These are phyloP conservation scores for Willaertia magna DNA, from an alignment of 208 protist species.

Conservation along the genomic window DNA sequence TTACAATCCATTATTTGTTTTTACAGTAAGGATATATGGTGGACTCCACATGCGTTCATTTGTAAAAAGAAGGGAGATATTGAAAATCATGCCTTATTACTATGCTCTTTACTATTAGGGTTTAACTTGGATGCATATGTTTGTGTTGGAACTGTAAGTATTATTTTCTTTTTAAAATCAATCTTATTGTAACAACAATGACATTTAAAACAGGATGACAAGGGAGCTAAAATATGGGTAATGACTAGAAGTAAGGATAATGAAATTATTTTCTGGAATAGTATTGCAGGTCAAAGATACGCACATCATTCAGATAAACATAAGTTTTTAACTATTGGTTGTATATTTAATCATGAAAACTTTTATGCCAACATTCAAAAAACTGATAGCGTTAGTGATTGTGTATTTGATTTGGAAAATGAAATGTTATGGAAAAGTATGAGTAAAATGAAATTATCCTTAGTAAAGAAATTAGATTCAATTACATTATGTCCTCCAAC, in stretches of 20 bases:
- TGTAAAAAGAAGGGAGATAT: slow-evolving; percentile 56
- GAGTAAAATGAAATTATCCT: slow-evolving; percentile 64
- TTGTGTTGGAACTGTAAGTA: slow-evolving; percentile 46
- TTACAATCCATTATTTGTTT: slow-evolving; percentile 20
- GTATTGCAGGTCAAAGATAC: slow-evolving; percentile 46
- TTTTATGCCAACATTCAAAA: slow-evolving; percentile 71
- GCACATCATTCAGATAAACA: slow-evolving; percentile 32
- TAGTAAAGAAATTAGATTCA: slow-evolving; percentile 54
- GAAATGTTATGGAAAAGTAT: slow-evolving; percentile 70
- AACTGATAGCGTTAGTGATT: slow-evolving; percentile 38
- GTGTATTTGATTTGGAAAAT: slow-evolving; percentile 65
- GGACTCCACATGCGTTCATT: slow-evolving; percentile 60
- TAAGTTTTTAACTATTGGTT: slow-evolving; percentile 50
- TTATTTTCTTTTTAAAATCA: too few species aligned
- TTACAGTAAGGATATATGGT: slow-evolving; percentile 40
- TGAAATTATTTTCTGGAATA: slow-evolving; percentile 59
- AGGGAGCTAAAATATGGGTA: slow-evolving; percentile 54
- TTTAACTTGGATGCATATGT: slow-evolving; percentile 74
- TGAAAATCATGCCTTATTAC: slow-evolving; percentile 62
- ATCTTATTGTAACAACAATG: too few species aligned
- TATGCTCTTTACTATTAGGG: slow-evolving; percentile 70
- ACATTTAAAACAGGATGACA: too few species aligned
- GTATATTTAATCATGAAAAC: slow-evolving; percentile 59
- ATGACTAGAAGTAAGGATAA: slow-evolving; percentile 39
- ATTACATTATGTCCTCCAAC: slow-evolving; percentile 47